These are phyloP conservation scores for Euphorbia celastroides DNA, from an alignment of 441 rosid genomes.

Conservation along the genomic window DNA sequence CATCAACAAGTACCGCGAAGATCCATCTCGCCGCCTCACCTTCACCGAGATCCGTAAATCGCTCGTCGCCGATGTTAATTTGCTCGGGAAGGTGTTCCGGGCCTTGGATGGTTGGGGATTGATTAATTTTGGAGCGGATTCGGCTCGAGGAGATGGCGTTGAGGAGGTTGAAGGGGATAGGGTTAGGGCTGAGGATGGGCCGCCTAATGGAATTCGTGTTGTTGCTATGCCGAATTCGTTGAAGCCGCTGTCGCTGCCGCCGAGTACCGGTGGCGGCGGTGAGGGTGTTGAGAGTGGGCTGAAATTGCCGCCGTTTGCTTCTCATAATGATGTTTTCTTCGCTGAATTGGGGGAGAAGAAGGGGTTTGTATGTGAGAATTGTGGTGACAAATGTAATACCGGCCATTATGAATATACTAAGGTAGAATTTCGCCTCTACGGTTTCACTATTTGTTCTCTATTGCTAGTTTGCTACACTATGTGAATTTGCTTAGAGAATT, in stretches of 20 bases:
- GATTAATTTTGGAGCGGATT: constrained; percentile 51
- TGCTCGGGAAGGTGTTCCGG: constrained; percentile 67
- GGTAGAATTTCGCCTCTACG: constrained; percentile 27
- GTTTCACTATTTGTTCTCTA: background rate
- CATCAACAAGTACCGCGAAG: constrained; percentile 82
- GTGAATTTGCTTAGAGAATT: background rate
- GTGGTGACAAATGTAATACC: constrained; percentile 45
- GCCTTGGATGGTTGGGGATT: constrained; percentile 71
- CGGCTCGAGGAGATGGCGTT: constrained; percentile 5
- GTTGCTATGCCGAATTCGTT: constrained; percentile 60
- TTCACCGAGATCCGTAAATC: constrained; percentile 77
- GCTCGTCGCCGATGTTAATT: constrained; percentile 77
- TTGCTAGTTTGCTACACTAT: background rate
- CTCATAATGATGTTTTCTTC: constrained; percentile 74
- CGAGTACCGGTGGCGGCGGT: constrained; percentile 15
- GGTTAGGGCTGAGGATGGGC: constrained; percentile 58
- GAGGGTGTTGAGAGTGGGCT: constrained; percentile 27
- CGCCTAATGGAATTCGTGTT: constrained; percentile 66
- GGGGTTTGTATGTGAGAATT: constrained; percentile 39
- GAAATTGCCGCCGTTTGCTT: constrained; percentile 58
- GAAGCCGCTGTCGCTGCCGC: constrained; percentile 48
- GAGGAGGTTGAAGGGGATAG: constrained; percentile 22
- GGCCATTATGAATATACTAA: constrained; percentile 45
- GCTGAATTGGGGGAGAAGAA: constrained; percentile 31
- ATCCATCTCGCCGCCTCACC: constrained; percentile 56